Percentiles rank a stretch among this genome's conserved stretches.
Evolutionary conservation across 192 early-diverging fungal species (phyloP).

Genomic region (Phlyctochytrium bullatum): DNA sequence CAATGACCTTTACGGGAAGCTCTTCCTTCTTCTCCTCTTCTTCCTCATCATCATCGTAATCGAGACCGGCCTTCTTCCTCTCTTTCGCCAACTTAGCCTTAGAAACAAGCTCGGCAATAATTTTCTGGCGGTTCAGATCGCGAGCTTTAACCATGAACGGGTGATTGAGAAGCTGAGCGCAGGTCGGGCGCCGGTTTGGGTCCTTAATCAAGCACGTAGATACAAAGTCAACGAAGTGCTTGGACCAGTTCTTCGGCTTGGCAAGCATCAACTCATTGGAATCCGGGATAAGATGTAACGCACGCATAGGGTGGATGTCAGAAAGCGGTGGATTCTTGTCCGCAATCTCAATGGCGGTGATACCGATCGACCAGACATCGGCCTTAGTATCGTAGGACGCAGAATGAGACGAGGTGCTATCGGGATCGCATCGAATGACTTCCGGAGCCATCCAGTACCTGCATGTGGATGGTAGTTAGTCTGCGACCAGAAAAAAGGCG

Average conservation of each 20-base stretch:
- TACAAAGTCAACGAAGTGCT: constrained; percentile 57
- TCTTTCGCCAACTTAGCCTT: constrained; percentile 48
- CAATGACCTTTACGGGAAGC: constrained; percentile 40
- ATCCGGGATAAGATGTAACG: constrained; percentile 55
- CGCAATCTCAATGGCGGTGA: constrained; percentile 66
- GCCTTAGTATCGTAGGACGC: constrained; percentile 57
- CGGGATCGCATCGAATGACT: constrained; percentile 56
- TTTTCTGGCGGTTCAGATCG: constrained; percentile 37
- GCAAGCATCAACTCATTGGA: constrained; percentile 47
- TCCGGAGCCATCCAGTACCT: constrained; percentile 67
- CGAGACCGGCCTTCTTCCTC: constrained; percentile 51
- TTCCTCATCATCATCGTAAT: constrained; percentile 53
- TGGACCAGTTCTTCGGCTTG: constrained; percentile 63
- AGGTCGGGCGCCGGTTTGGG: constrained; percentile 48
- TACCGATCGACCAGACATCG: constrained; percentile 66
- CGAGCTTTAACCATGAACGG: constrained; percentile 53
- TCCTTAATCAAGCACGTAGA: constrained; percentile 54
- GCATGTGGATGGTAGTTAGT: no score
- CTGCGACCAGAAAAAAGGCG: constrained; percentile 8
- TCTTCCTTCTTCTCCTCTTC: constrained; percentile 48
- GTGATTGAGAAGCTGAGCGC: constrained; percentile 53
- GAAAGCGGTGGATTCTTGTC: constrained; percentile 64
- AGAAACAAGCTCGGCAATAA: constrained; percentile 45
- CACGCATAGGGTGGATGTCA: constrained; percentile 67
- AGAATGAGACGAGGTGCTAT: constrained; percentile 26